phyloP scores from a whole-genome alignment of 1,284 basidiomycete genomes.

The Pterula multifida region DNA sequence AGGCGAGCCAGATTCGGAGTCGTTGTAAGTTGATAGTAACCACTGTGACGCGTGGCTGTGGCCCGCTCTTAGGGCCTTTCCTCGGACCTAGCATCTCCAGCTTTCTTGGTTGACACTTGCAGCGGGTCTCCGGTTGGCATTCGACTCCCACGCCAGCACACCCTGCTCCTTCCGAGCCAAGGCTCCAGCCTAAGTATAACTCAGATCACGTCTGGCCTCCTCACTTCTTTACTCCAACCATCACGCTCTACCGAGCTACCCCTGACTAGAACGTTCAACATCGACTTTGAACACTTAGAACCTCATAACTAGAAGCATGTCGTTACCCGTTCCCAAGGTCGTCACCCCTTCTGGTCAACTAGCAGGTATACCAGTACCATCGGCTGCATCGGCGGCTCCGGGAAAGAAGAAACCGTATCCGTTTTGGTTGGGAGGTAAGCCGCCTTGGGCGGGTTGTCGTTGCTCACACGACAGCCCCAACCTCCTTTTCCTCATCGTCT shows the following conservation, averaged over 20 bases:
- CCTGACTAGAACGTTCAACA: background rate
- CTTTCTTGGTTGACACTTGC: no score
- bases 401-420: slow-evolving; percentile 57
- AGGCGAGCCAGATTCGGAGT: no score
- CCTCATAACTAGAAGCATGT: background rate
- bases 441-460: no score
- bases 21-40: no score
- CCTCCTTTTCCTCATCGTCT: background rate
- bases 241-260: background rate
- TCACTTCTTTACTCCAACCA: background rate
- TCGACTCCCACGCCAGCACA: background rate
- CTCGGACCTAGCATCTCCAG: background rate
- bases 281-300: background rate
- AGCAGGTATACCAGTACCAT: no score
- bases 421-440: slow-evolving; percentile 71
- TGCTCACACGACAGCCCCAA: slow-evolving; percentile 8
- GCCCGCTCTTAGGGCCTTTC: background rate
- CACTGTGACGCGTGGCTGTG: no score
- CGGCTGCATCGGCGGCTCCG: background rate
- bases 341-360: background rate
- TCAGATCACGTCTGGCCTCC: background rate
- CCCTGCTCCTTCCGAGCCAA: background rate
- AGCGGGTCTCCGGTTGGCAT: background rate
- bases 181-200: background rate
- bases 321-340: background rate